Base-by-base conservation (phyloP, 2,329 filamentous ascomycete species). In the Pestalotiopsis sp. region DNA sequence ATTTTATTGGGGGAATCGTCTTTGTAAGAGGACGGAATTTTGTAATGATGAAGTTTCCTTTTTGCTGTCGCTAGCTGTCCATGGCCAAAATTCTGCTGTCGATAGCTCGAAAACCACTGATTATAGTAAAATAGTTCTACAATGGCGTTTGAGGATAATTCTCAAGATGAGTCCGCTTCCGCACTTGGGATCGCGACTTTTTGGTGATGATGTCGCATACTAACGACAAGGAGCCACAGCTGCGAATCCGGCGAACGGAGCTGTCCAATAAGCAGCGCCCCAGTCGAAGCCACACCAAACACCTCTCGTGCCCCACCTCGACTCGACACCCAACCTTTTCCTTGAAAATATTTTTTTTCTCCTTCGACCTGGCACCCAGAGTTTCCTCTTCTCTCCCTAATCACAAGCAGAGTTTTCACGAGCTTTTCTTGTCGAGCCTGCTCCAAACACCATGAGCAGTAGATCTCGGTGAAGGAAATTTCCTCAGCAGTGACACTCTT, bases 401-500 rank as follows among this genome's bases (percentile, higher is more conserved):
- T 36, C 59, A 61, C 20, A 60, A 52, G 31, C 36, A 61, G 27
- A 31, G 56, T 57, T 60, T 45, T n/a, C 27, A 14, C 65, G 57
- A 65, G 63, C 63, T 38, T 45, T 52, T 36, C 63, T 65, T 65
- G 62, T 52, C 63, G 39, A 65, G 63, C 36, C 45, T 49, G 56
- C 65, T 60, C 52, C 52, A 49, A 67, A 67, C 65, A 67, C 52
- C 41, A 39, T 36, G 39, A 41, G 27, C 38, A 72, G 36, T 31
- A 49, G 49, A 20, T 64, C n/a, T 14, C 68, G 72, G 71, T 74
- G 71, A 70, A 68, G 59, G 45, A 58, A 20, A 36, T 23, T 23
- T 66, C 41, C 39, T n/a, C 20, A 57, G 23, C 36, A 14, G 31
- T 65, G 38, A 63, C 45, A n/a, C 6, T 59, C 20, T 36, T 11